Evolutionary conservation across 305 asterid species (phyloP), one percentile per base, ranked within the genome.

Genomic region (Fraxinus platypoda): DNA sequence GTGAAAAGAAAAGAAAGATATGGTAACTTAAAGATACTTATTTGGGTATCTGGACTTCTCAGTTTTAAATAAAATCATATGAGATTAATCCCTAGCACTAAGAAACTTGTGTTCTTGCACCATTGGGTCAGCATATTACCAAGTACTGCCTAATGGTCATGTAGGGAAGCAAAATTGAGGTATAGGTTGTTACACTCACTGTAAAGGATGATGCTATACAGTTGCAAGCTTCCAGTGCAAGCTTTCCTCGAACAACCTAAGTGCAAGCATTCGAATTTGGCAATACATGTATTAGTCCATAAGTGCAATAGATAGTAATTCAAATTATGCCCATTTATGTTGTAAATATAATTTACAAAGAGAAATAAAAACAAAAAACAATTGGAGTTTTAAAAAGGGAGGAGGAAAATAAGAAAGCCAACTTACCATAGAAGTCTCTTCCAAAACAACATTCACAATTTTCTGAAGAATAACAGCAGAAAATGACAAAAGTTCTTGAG

Each of bases 161-260:
- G 19, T 68, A 25, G 74, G 74, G 34, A 28, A 28, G 37, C 31
- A 12, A 68, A 68, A 68, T 11, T 28, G 21, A 26, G 37, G 21
- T 26, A 12, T 13, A 28, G 37, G 37, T 68, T 6, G 64, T n/a
- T 62, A 8, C 73, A 82, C 93, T 88, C 86, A 94, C 98, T 77
- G 19, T 85, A 84, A 93, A 93, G 30, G 93, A 87, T 81, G 94
- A 89, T 21, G 92, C 96, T 81, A 93, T 46, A 84, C 93, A 91
- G 85, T 90, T 87, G 82, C 97, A 94, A 83, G 90, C 93, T 89
- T 93, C 97, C 9, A 94, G 94, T 73, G 97, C 96, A 72, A 90
- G 86, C 87, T 84, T 86, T 76, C 97, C 98, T 72, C 91, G 92
- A 57, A 86, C 83, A 84, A 85, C 94, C 97, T 94, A 88, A 70